Evolutionary conservation across 2,329 filamentous ascomycete genomes (phyloP), one percentile per base, ranked within the genome.

Genomic region (Pseudogymnoascus sp.): DNA sequence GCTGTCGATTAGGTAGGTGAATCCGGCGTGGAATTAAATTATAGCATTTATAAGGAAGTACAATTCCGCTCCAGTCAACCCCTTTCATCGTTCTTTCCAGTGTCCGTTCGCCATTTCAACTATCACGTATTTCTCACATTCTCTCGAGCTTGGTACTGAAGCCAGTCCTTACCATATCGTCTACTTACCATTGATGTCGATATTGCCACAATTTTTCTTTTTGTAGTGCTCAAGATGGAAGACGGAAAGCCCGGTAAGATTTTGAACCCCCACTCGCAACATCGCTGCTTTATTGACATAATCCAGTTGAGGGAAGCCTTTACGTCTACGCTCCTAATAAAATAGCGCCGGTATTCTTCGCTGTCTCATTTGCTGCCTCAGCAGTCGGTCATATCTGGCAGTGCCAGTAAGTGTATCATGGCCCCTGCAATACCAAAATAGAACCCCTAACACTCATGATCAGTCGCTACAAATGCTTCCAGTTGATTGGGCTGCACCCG

Each of bases 401-500:
- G 67, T 81, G 78, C 65, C 73, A 75, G 82, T 85, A 69, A 73
- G 79, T 75, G 33, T 14, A 42, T 28, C 33, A 5, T 37, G 47
- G 25, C 16, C n/a, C 16, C 21, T 68, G 63, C 5, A 56, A 65
- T 44, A 64, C 65, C 38, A 37, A n/a, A 28, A 56, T 42, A 4
- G 33, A 35, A 5, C 16, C 28, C 16, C 28, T 35, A 33, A 21
- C 35, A 56, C 4, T 23, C 28, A 18, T 5, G 25, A 53, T 18
- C 59, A 83, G 81, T 37, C 78, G 75, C 62, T 82, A 83, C 67
- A 81, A 79, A 63, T 81, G 77, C 67, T 84, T 80, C 77, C 77
- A 76, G 38, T 73, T 83, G 37, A 83, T 80, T 0, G 70, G 77
- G 0, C 71, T 85, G 4, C 81, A 83, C 25, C 76, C 80, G 8